Base-by-base conservation (phyloP, 495 filamentous ascomycete genomes). In the Penicillium turbatum region DNA sequence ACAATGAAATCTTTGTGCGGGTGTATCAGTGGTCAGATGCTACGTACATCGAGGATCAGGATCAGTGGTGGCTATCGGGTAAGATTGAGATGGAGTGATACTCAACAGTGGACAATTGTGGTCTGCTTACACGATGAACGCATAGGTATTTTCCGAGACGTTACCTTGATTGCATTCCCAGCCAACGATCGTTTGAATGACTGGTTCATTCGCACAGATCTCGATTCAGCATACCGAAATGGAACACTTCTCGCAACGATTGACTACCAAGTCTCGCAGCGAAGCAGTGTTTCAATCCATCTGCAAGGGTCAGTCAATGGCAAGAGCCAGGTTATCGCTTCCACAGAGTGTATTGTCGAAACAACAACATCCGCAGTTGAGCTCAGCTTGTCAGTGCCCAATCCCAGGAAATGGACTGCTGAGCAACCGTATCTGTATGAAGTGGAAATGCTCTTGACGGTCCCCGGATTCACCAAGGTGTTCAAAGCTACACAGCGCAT, bases 111-210 rank as follows among this genome's bases (percentile, higher is more conserved):
- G n/a, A n/a, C n/a, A n/a, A n/a, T n/a, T n/a, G n/a, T n/a, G n/a
- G n/a, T n/a, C n/a, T n/a, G n/a, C n/a, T n/a, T n/a, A n/a, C n/a
- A n/a, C n/a, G n/a, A n/a, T n/a, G n/a, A n/a, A n/a, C n/a, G n/a
- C n/a, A 36, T 27, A 63, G 85, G 85, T 5, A 89, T 89, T 44
- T 89, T 84, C 56, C 78, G 86, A 2, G 85, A 88, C 53, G 85
- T 89, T 5, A 72, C 74, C 17, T 73, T 88, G 19, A 59, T 87
- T 36, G 72, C 70, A 0, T 81, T 87, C 39, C 80, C 80, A 2
- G 60, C 63, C 1, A 53, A 66, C 6, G 70, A 68, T 15, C 72
- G 77, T 5, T 76, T 88, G 34, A 78, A 86, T 48, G 82, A 88
- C 51, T 77, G 82, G 44, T 76, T 77, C 45, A 65, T 84, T 12